Conservation (phyloP, 2,329 filamentous ascomycete genomes). For the Colletotrichum sojae region DNA sequence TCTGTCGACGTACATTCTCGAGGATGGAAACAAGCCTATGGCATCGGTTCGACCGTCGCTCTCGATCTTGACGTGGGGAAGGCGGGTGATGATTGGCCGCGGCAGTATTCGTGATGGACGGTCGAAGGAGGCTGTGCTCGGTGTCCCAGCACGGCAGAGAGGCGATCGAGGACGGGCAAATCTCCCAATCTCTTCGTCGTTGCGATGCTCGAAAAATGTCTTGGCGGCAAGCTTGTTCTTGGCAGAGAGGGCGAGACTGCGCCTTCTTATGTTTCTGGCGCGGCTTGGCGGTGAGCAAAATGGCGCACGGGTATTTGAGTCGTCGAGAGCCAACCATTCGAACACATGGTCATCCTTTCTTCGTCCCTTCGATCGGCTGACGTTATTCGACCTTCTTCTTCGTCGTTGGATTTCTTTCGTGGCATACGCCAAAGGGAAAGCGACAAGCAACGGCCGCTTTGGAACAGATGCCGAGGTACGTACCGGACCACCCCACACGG, state of each 20-base stretch:
- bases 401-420: not conserved
- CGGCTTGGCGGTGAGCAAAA: conserved; percentile 21
- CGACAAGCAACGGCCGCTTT: not conserved
- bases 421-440: not conserved
- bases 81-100: not conserved
- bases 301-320: conserved; percentile 13
- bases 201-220: not conserved
- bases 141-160: not conserved
- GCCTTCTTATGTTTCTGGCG: conserved; percentile 29
- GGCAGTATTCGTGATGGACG: not conserved
- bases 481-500: not conserved
- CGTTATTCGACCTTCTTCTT: not conserved
- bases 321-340: conserved; percentile 18
- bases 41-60: not conserved
- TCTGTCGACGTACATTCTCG: not conserved
- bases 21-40: not conserved
- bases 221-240: conserved; percentile 27
- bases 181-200: not conserved
- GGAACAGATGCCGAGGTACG: not conserved
- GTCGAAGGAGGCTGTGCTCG: not conserved
- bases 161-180: not conserved
- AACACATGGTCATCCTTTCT: conserved; percentile 3
- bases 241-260: conserved; percentile 16
- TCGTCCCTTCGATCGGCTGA: too few species aligned
- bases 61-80: not conserved